Evolutionary conservation across 768 basidiomycete genomes (phyloP), one percentile per base, ranked within the genome.

Genomic region (Boletus vermiculosoides): DNA sequence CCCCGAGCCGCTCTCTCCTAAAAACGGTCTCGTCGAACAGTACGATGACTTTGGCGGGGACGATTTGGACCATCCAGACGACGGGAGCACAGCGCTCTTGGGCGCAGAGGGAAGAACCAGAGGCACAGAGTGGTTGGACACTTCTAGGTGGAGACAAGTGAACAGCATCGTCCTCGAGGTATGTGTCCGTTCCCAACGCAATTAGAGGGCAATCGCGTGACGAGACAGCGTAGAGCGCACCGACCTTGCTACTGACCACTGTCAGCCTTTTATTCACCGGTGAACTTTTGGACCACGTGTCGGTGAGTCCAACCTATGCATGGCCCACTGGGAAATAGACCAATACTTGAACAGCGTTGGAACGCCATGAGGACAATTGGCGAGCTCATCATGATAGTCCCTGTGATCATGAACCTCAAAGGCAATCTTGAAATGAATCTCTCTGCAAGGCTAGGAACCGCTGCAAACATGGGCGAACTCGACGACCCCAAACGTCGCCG

Each of bases 371-470:
- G 79, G 47, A 82, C 89, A 41, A 85, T 98, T 47, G 89, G 98
- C 77, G 94, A 98, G 70, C 86, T 98, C 54, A 94, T 98, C 63
- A 93, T 98, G 80, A 92, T 98, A 52, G 87, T 98, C 4, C 95
- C 96, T 12, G 94, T 95, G 58, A 78, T 98, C 20, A 82, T 93
- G 61, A 98, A 98, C 64, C 83, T 99, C 55, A 98, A 97, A 66
- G 97, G 96, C n/a, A 93, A 99, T 67, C 82, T 98, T 37, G 97
- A 98, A 73, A 98, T 98, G 96, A 98, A 97, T 62, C 85, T 99
- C 8, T 95, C 94, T 4, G 94, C 97, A 1, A 83, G 96, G 15
- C 80, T 99, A n/a, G 89, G 91, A 1, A 99, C 97, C 0, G 89
- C 94, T 1, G 90, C 95, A 6, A 97, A 98, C 63, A 87, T 95